Evolutionary conservation across 2,329 filamentous ascomycete species (phyloP), one percentile per base, ranked within the genome.

Genomic region (Fusarium aywerte): DNA sequence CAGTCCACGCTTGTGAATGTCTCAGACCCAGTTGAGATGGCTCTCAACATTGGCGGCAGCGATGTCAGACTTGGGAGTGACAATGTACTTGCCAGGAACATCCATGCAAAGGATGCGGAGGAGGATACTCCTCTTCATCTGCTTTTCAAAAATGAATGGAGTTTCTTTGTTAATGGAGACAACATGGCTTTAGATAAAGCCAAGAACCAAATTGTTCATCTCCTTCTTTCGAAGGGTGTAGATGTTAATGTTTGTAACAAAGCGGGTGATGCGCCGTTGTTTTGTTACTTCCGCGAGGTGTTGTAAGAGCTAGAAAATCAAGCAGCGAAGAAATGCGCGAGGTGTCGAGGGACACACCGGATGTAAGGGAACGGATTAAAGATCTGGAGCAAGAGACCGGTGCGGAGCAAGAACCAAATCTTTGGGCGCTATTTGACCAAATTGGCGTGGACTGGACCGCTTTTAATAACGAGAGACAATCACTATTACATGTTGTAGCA

Each of bases 41-140:
- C 78, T 76, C 36, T 80, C 75, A 67, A 89, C 79, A 32, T 78
- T 79, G 5, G 79, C 78, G 18, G 80, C 74, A 48, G 76, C 77
- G 66, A 80, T 79, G 51, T 80, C 82, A 65, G 79, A 78, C 76
- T 89, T 86, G 77, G 89, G 88, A 47, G 89, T 86, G 35, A 90
- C 82, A 68, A 90, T 88, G 77, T 87, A 90, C 54, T 81, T 82
- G 68, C 76, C 77, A 45, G 78, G 71, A 43, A 81, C 9, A n/a
- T 52, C 6, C 20, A 23, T 13, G 38, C 29, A 3, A 9, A 27
- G 3, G 36, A 33, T 7, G 21, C 2, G 4, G 2, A 16, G 1
- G 38, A 38, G 3, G 3, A 52, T 15, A 44, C 49, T 5, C 20
- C 21, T 15, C 21, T 44, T 3, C 49, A 52, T 27, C 3, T 18